Evolutionary conservation across 768 basidiomycete genomes (phyloP).

Genomic region (Leucocoprinus birnbaumii): DNA sequence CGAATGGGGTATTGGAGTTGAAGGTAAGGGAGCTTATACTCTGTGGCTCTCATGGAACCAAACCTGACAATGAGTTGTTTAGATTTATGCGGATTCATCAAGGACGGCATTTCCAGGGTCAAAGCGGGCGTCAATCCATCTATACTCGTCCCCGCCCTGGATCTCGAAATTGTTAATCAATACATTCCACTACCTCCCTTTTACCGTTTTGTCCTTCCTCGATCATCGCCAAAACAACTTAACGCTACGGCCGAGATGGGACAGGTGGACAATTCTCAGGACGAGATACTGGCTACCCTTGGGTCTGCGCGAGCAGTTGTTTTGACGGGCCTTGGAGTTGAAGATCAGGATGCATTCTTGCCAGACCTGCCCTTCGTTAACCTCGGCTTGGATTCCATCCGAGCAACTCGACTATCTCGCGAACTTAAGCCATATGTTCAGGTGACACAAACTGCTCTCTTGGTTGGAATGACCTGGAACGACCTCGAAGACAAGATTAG

Average conservation of each 20-base stretch:
- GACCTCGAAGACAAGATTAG: background rate
- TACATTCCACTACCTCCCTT: slow-evolving; percentile 20
- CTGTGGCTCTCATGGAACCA: background rate
- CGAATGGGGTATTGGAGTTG: slow-evolving; percentile 15
- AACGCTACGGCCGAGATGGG: slow-evolving; percentile 1
- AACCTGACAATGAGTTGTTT: slow-evolving; percentile 3
- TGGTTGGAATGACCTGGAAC: background rate
- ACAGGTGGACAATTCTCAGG: slow-evolving; percentile 1
- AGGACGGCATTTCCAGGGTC: slow-evolving; percentile 28
- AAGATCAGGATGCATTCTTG: slow-evolving; percentile 27
- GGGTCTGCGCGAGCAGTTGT: slow-evolving; percentile 11
- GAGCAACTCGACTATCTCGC: slow-evolving; percentile 24
- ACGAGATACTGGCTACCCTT: slow-evolving; percentile 13
- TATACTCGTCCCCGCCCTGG: slow-evolving; percentile 30
- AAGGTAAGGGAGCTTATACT: slow-evolving; percentile 11
- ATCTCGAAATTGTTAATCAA: slow-evolving; percentile 25
- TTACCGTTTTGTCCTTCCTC: slow-evolving; percentile 16
- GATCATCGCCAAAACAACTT: background rate
- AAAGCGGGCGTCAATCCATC: slow-evolving; percentile 17
- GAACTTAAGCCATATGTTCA: background rate
- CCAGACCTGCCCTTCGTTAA: slow-evolving; percentile 34
- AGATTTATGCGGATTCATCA: slow-evolving; percentile 27
- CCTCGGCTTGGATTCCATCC: slow-evolving; percentile 41
- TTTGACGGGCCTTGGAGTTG: slow-evolving; percentile 22
- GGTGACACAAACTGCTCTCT: background rate